A percentile compares a stretch with the other conserved stretches of the same genome.
phyloP scores from a whole-genome alignment of 2,329 filamentous ascomycete species.

The Sclerotinia subarctica region DNA sequence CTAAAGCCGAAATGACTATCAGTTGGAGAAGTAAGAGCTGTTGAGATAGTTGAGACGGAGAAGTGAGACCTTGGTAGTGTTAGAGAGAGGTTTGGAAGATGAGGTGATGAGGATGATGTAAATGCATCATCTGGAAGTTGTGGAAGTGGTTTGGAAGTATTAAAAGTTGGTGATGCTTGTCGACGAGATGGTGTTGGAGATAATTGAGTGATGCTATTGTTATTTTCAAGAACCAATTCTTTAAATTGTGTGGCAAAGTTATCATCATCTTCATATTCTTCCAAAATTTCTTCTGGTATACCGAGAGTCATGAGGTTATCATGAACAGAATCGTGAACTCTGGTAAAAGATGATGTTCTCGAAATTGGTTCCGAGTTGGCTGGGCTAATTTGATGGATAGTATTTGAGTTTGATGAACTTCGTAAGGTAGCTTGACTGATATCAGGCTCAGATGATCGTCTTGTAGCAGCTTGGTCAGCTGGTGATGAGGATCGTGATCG shows the following conservation, averaged over 20 bases:
- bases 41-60: conserved; percentile 35
- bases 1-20: conserved; percentile 33
- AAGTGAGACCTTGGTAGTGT: conserved; percentile 36
- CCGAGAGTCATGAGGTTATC: conserved; percentile 28
- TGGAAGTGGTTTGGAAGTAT: conserved; percentile 34
- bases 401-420: background rate
- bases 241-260: conserved; percentile 52
- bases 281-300: conserved; percentile 48
- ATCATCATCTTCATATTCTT: conserved; percentile 56
- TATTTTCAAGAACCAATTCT: conserved; percentile 26
- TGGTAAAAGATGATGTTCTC: conserved; percentile 28
- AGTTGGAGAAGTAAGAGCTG: conserved; percentile 30
- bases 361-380: conserved; percentile 13
- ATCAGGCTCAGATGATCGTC: conserved; percentile 13
- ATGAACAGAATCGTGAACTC: background rate
- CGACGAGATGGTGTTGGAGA: conserved; percentile 32
- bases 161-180: conserved; percentile 20
- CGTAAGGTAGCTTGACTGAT: conserved; percentile 21
- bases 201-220: conserved; percentile 30
- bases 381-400: conserved; percentile 5
- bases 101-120: conserved; percentile 24
- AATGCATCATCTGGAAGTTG: conserved; percentile 29
- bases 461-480: conserved; percentile 22
- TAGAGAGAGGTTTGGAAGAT: conserved; percentile 26
- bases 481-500: conserved; percentile 38